These are phyloP conservation scores for Cordyceps cateniannulata DNA, from an alignment of 2,329 filamentous ascomycete species.

Conservation along the genomic window DNA sequence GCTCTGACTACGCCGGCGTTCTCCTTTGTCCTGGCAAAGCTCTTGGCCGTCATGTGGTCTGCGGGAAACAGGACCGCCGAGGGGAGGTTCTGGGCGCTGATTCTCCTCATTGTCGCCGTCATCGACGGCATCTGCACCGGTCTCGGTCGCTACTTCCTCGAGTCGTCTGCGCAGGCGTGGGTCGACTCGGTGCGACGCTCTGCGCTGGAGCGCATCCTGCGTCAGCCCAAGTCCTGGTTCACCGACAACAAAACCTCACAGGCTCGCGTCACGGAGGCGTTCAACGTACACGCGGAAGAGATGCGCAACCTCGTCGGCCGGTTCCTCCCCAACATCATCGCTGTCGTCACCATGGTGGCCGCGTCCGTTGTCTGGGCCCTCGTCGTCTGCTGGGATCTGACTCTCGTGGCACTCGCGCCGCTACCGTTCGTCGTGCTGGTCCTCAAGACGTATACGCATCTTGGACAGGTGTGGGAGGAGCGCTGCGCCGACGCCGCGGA, in stretches of 20 bases:
- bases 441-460: conserved; percentile 56
- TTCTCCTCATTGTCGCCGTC: conserved; percentile 61
- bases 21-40: conserved; percentile 65
- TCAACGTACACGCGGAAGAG: conserved; percentile 81
- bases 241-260: conserved; percentile 54
- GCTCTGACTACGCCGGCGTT: conserved; percentile 68
- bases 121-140: conserved; percentile 61
- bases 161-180: conserved; percentile 69
- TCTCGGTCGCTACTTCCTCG: conserved; percentile 63
- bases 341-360: conserved; percentile 58
- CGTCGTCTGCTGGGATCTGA: conserved; percentile 69
- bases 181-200: conserved; percentile 62
- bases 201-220: conserved; percentile 63
- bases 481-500: conserved; percentile 58
- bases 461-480: conserved; percentile 67
- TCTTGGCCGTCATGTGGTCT: conserved; percentile 65
- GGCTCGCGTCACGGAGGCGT: conserved; percentile 57
- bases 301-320: conserved; percentile 76
- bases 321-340: conserved; percentile 65
- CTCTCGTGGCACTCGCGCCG: conserved; percentile 65
- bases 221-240: conserved; percentile 76
- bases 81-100: conserved; percentile 61
- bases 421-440: conserved; percentile 61
- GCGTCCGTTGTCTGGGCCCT: conserved; percentile 72
- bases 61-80: conserved; percentile 38